A percentile compares a stretch with the other conserved stretches of the same genome.
Evolutionary conservation across 495 filamentous ascomycete genomes (phyloP).

Genomic region (Hamigera avellanea): DNA sequence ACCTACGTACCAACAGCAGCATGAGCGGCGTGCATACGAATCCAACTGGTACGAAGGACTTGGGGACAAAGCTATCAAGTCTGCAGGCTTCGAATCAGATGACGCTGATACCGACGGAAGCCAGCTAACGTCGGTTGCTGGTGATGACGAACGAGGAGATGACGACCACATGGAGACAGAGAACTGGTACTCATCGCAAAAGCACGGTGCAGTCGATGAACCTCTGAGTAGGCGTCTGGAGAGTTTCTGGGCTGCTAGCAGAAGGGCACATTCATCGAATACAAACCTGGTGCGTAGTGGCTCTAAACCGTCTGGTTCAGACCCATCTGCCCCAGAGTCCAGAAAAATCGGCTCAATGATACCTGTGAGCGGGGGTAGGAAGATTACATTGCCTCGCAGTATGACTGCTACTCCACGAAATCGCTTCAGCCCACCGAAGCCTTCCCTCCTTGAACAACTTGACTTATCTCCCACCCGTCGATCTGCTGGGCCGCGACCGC

Average conservation of each 20-base stretch:
- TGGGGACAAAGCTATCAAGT: constrained; percentile 25
- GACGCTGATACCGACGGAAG: constrained; percentile 21
- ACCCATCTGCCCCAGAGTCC: constrained; percentile 8
- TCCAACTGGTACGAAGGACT: constrained; percentile 26
- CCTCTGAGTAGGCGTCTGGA: constrained; percentile 32
- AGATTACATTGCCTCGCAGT: constrained; percentile 27
- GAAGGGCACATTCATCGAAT: constrained; percentile 12
- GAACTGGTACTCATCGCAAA: constrained; percentile 18
- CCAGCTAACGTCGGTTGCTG: constrained; percentile 22
- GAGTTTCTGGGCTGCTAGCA: constrained; percentile 30
- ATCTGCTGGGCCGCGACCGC: constrained; percentile 19
- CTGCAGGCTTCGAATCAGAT: constrained; percentile 26
- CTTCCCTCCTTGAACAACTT: constrained; percentile 28
- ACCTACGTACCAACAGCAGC: constrained; percentile 18
- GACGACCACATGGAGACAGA: constrained; percentile 7
- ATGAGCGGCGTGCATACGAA: constrained; percentile 14
- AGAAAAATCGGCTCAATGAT: constrained; percentile 20
- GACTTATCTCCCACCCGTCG: constrained; percentile 31
- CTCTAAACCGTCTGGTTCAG: constrained; percentile 8
- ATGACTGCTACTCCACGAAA: constrained; percentile 29
- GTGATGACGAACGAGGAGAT: constrained; percentile 22
- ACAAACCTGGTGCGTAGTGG: constrained; percentile 9
- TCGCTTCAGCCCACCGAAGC: constrained; percentile 35
- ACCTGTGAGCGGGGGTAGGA: constrained; percentile 18
- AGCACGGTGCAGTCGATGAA: constrained; percentile 19